Percentiles rank a stretch among this genome's conserved stretches.
Conservation (phyloP, 2,329 filamentous ascomycete species). For the Colletotrichum sublineola region DNA sequence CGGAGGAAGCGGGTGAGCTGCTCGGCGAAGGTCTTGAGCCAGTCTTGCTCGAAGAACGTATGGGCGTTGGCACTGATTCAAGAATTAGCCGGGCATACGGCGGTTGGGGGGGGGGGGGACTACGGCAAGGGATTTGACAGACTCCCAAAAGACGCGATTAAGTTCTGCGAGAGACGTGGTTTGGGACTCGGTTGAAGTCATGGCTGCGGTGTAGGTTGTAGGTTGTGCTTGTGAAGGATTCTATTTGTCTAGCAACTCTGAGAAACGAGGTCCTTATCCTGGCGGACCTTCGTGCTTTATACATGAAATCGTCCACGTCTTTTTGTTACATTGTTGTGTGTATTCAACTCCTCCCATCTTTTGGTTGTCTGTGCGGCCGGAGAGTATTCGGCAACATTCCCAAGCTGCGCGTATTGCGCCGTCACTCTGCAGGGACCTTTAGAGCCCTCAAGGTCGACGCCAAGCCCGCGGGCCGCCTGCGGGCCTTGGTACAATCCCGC, state of each 20-base stretch:
- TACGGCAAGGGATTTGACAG: background rate
- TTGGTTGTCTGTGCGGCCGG: conserved; percentile 1
- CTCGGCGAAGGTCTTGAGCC: conserved; percentile 39
- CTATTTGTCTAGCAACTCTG: background rate
- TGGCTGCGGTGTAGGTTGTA: background rate
- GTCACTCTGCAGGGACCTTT: conserved; percentile 14
- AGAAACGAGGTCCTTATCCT: background rate
- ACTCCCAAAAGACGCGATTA: conserved; percentile 42
- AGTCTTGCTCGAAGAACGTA: conserved; percentile 38
- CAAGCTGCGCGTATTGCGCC: background rate
- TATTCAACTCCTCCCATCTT: background rate
- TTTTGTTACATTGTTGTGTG: background rate
- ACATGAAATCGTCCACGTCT: background rate
- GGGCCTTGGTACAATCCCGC: background rate
- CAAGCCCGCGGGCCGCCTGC: background rate
- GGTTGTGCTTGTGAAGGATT: background rate
- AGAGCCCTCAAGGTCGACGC: background rate
- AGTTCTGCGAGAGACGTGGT: conserved; percentile 32
- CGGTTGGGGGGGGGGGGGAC: background rate
- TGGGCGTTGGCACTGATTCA: conserved; percentile 34
- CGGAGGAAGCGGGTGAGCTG: conserved; percentile 38
- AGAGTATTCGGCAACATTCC: conserved; percentile 39
- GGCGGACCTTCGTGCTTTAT: background rate
- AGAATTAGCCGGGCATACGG: background rate
- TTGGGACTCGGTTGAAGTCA: conserved; percentile 8